Percentiles rank a stretch among this genome's conserved stretches.
Evolutionary conservation across 2,329 filamentous ascomycete species (phyloP).

Genomic region (Pyrenophora graminea): DNA sequence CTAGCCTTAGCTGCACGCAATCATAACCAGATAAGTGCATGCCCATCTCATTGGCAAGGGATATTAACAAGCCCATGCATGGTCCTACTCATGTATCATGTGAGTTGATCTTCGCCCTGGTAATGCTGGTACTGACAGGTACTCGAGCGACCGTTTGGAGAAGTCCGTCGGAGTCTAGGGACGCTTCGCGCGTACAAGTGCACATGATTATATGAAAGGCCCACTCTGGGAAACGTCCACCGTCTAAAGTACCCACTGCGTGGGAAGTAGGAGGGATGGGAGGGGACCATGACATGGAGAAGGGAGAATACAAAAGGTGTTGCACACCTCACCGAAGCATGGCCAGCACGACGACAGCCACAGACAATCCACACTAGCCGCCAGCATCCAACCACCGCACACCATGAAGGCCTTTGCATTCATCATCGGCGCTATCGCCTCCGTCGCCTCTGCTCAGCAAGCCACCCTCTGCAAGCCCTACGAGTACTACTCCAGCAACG

Average conservation of each 20-base stretch:
- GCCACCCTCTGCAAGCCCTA: conserved; percentile 26
- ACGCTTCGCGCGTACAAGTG: conserved; percentile 8
- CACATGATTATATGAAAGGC: conserved; percentile 7
- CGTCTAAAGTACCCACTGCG: conserved; percentile 7
- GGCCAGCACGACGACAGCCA: neutral
- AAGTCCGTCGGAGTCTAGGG: conserved; percentile 12
- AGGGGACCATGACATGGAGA: neutral
- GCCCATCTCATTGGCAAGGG: conserved; percentile 2
- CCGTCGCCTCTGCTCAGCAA: conserved; percentile 5
- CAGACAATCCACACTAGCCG: neutral
- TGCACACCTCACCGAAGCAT: neutral
- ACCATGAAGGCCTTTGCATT: conserved; percentile 12
- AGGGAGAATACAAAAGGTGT: conserved; percentile 6
- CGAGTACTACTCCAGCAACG: conserved; percentile 24
- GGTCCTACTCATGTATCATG: conserved; percentile 1
- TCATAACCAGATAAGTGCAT: neutral
- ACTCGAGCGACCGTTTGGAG: neutral
- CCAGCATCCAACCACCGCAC: neutral
- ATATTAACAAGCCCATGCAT: conserved; percentile 4
- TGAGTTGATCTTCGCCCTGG: conserved; percentile 2
- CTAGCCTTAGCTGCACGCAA: conserved; percentile 2
- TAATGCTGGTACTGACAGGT: neutral
- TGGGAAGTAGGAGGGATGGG: neutral
- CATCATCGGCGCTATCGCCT: conserved; percentile 9
- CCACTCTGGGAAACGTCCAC: conserved; percentile 6